These are phyloP conservation scores for Fusarium albosuccineum DNA, from an alignment of 2,329 filamentous ascomycete species.

Conservation along the genomic window DNA sequence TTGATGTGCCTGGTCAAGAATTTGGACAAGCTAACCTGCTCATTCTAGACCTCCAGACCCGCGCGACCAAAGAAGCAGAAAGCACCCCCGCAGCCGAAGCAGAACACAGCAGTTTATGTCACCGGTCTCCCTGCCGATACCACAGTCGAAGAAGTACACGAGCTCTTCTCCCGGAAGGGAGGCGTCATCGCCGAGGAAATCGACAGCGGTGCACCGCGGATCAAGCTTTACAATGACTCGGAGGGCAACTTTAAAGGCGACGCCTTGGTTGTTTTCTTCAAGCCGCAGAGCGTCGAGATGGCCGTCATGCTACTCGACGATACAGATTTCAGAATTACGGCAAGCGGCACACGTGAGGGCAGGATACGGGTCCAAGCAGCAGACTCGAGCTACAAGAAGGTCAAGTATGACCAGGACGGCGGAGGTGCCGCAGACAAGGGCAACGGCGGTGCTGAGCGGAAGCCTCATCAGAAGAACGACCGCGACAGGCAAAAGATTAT, in stretches of 20 bases:
- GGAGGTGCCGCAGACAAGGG: constrained; percentile 38
- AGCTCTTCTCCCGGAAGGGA: constrained; percentile 85
- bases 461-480: constrained; percentile 60
- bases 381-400: constrained; percentile 92
- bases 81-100: constrained; percentile 63
- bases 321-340: constrained; percentile 78
- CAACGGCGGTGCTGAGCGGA: constrained; percentile 51
- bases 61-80: constrained; percentile 61
- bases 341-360: constrained; percentile 66
- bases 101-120: constrained; percentile 94
- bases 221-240: constrained; percentile 91
- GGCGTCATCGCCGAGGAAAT: constrained; percentile 96
- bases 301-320: constrained; percentile 86
- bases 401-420: constrained; percentile 71
- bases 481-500: constrained; percentile 90
- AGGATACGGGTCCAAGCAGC: constrained; percentile 86
- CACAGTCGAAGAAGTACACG: constrained; percentile 82
- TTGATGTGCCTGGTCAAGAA: neutral
- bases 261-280: constrained; percentile 93
- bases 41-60: constrained; percentile 50
- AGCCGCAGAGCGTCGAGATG: constrained; percentile 90
- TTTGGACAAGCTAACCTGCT: constrained; percentile 21
- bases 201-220: constrained; percentile 86
- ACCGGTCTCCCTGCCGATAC: constrained; percentile 87
- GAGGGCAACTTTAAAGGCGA: constrained; percentile 92